Evolutionary conservation across 208 protist species (phyloP), one percentile per base, ranked within the genome.

Genomic region (Tritrichomonas musculus): DNA sequence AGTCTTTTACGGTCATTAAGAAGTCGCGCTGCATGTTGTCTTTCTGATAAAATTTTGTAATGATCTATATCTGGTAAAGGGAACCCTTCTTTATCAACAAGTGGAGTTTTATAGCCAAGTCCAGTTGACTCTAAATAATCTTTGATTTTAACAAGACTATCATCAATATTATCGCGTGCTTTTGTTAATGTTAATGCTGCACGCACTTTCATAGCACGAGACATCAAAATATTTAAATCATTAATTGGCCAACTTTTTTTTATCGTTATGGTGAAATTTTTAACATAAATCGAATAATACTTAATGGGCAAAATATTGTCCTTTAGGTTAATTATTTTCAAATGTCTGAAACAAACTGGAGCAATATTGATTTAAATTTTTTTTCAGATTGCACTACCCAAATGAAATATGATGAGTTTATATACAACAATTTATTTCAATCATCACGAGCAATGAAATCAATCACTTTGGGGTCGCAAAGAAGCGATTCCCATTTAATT

Each of bases 81-180:
- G 57, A 57, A 88, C 57, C 77, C 77, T 57, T 88, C 77, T 20
- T 88, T 57, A 39, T 88, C 77, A 30, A 88, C 36, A 39, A 88
- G 57, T 36, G 41, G 27, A 22, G n/a, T 33, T 60, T 20, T 53
- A 88, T 88, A 88, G 13, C 77, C 77, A 33, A 88, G 27, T 27
- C 77, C 77, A 22, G 77, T 57, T 53, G 47, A 36, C 30, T 88
- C 77, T 0, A 88, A 36, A 50, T 88, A 88, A 57, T 53, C 47
- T 20, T 88, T 88, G 17, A 88, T 88, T 8, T 30, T 9, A 53
- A 53, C 27, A 5, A 88, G 39, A 4, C 57, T 25, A 0, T 88
- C 57, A 57, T 88, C 77, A 39, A 88, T 88, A 17, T 2, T 39
- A 27, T 88, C 77, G 11, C 77, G 8, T 39, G 27, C 41, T 39